Conservation (phyloP, 129 eudicot genomes). For the Cynara cardunculus region DNA sequence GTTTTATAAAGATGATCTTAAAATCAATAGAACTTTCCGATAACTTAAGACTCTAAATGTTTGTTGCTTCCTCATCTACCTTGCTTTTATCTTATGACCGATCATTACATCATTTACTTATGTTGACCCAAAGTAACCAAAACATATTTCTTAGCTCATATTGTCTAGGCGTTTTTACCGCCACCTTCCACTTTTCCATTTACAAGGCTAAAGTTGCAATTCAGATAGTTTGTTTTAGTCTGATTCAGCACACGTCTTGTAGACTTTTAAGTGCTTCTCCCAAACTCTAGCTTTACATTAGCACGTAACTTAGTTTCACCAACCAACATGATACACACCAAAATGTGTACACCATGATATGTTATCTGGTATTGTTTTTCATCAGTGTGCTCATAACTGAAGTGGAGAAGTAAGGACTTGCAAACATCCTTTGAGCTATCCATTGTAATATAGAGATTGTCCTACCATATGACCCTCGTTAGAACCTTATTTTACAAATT, state of each 20-base stretch:
- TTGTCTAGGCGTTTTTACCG: background rate
- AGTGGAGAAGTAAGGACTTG: background rate
- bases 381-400: background rate
- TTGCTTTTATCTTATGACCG: background rate
- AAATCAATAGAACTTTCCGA: background rate
- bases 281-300: background rate
- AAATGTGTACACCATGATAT: background rate
- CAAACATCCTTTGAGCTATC: background rate
- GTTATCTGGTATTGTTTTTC: background rate
- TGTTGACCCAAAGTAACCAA: background rate
- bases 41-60: too few relatives aligned
- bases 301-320: background rate
- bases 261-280: background rate
- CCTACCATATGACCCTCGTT: background rate
- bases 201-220: conserved; percentile 1
- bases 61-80: background rate
- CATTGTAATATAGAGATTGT: background rate
- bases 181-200: background rate
- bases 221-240: background rate
- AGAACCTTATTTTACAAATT: background rate
- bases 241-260: background rate
- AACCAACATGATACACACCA: background rate
- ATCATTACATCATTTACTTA: background rate
- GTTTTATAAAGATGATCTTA: background rate
- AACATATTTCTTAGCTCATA: background rate